These are phyloP conservation scores for Plectranthus barbatus DNA, from an alignment of 257 asterid species.

Conservation along the genomic window DNA sequence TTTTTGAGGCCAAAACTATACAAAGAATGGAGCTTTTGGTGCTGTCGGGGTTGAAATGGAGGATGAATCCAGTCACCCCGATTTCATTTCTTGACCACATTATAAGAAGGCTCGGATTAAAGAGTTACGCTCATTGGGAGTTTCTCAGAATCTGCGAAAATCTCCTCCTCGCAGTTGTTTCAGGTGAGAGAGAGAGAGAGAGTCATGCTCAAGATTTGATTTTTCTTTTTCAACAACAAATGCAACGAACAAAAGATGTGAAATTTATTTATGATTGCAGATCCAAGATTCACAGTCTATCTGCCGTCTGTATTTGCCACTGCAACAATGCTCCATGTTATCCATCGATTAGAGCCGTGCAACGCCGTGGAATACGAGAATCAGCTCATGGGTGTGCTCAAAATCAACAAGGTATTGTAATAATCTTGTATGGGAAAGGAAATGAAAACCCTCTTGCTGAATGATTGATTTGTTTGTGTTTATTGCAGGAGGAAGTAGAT, in stretches of 20 bases:
- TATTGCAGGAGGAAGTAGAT: slow-evolving; percentile 53
- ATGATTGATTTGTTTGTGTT: not conserved
- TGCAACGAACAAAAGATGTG: too few relatives aligned
- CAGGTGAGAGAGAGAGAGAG: slow-evolving; percentile 37
- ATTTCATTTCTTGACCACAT: slow-evolving; percentile 76
- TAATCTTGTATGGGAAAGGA: not conserved
- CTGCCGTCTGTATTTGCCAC: slow-evolving; percentile 76
- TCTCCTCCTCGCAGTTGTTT: slow-evolving; percentile 49
- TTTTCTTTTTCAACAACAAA: not conserved
- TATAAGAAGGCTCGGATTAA: slow-evolving; percentile 61
- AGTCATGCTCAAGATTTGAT: slow-evolving; percentile 7
- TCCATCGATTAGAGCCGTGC: slow-evolving; percentile 48
- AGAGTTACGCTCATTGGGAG: slow-evolving; percentile 42
- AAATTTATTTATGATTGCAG: slow-evolving; percentile 24
- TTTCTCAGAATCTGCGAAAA: slow-evolving; percentile 52
- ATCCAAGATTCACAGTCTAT: slow-evolving; percentile 54
- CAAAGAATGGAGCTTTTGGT: slow-evolving; percentile 89
- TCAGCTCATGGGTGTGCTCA: slow-evolving; percentile 65
- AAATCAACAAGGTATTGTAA: slow-evolving; percentile 46
- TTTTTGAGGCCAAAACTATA: slow-evolving; percentile 73
- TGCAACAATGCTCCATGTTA: slow-evolving; percentile 81
- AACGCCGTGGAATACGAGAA: slow-evolving; percentile 48
- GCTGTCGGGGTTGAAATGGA: slow-evolving; percentile 68
- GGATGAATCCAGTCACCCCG: slow-evolving; percentile 96
- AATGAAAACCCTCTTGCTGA: not conserved